Evolutionary conservation across 192 early-diverging fungal species (phyloP), one percentile per base, ranked within the genome.

Genomic region (Coemansia sp.): DNA sequence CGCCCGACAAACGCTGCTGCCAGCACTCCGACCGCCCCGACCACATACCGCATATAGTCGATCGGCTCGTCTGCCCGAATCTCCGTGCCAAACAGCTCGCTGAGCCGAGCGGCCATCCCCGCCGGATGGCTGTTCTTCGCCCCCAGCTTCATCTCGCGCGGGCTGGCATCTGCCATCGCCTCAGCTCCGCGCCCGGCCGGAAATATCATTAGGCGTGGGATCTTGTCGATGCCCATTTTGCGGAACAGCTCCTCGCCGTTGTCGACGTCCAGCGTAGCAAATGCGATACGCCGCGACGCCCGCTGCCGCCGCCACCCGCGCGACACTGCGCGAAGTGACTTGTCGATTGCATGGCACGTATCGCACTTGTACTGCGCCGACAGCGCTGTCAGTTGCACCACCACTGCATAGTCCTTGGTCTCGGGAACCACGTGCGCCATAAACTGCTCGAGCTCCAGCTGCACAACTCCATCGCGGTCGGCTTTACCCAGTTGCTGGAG

Each of bases 161-260:
- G 69, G 53, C 64, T 70, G 37, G 72, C 47, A 55, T 81, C 68
- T 21, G 52, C 60, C 27, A 74, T 60, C 4, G 64, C 66, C 21
- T 66, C 56, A 9, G 68, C 51, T 8, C 78, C 78, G 57, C 56
- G 64, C 25, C 49, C 63, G 14, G 78, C 66, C 14, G 78, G 78
- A 50, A 81, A 81, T 22, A 75, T 72, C 59, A 81, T 72, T 23
- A 81, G 22, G 10, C 69, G 67, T 29, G 78, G 78, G 45, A 81
- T 69, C 38, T 75, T 70, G 56, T 75, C 73, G 49, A 81, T 70
- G 41, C 70, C 59, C 73, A 81, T 71, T 41, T 69, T 49, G 47
- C 61, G 65, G 60, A 75, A 81, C 69, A 81, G 50, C 59, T 81
- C 70, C 73, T 75, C 72, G 65, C 69, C 73, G 52, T 75, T 63